Base-by-base conservation (phyloP, 1,284 basidiomycete species). In the Earliella scabrosa region DNA sequence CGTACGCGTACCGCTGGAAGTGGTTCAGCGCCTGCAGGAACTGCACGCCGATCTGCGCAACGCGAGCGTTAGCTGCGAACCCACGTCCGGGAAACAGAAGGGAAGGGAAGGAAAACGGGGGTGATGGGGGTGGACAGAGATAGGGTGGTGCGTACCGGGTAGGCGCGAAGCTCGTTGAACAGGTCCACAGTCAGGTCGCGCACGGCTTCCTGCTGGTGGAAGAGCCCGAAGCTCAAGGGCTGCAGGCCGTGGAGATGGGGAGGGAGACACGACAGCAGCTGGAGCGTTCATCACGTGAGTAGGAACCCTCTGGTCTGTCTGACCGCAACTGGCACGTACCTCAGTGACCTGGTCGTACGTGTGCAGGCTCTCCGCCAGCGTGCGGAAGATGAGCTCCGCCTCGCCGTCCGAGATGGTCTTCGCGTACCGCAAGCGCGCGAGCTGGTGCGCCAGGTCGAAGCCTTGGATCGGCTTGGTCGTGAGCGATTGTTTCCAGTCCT, bases 331-430 rank as follows among this genome's bases (percentile, higher is more conserved):
- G n/a, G 31, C 16, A 72, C 83, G 57, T 65, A 93, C 95, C 82
- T 98, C 95, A 5, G 93, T 82, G 2, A 95, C 88, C 73, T 97
- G 92, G 50, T 95, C 92, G 66, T 97, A 94, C 0, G 85, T 82
- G 60, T 82, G 82, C 34, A 92, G 79, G 54, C 81, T 82, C 27
- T 88, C 83, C 0, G 86, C 82, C 9, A 98, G 73, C 2, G 86
- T 83, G 13, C 83, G 79, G 74, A 92, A 88, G 62, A 98, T 95
- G 31, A 86, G 66, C 60, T 89, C 82, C 0, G 84, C 85, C 73
- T 98, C 92, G 1, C 74, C 68, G 53, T 85, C 80, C 0, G 79
- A 65, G 70, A 95, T 77, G 43, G 77, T 78, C 66, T 83, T 86
- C 6, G 79, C 81, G 54, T 85, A 77, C 14, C 88, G 78, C 40